Conservation (phyloP, 78 protist species). For the Dictyostelium brefeldianum region DNA sequence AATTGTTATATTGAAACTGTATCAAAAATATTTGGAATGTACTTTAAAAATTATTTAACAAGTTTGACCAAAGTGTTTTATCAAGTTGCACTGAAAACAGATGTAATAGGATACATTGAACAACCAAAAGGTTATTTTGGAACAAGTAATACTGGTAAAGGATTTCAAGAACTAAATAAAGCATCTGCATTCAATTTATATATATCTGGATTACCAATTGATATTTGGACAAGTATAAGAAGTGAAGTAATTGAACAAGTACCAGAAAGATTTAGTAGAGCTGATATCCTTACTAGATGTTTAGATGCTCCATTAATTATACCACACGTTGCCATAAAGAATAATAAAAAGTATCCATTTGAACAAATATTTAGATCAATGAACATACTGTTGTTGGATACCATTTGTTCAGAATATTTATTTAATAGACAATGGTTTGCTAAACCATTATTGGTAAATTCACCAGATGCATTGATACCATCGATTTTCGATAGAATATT, state of each 20-base stretch:
- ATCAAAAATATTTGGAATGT: conserved; percentile 40
- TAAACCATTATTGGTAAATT: conserved; percentile 37
- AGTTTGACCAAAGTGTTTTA: conserved; percentile 47
- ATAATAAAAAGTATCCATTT: conserved; percentile 65
- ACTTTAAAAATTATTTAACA: conserved; percentile 45
- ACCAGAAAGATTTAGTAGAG: conserved; percentile 41
- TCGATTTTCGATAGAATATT: conserved; percentile 55
- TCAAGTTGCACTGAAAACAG: conserved; percentile 46
- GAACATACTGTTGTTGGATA: conserved; percentile 61
- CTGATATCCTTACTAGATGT: conserved; percentile 39
- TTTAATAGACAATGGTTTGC: conserved; percentile 71
- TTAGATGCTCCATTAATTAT: conserved; percentile 72
- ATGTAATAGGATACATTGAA: conserved; percentile 54
- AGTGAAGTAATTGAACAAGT: conserved; percentile 32
- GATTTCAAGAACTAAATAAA: conserved; percentile 13
- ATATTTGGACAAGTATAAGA: conserved; percentile 73
- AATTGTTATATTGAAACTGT: conserved; percentile 52
- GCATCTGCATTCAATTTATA: conserved; percentile 73
- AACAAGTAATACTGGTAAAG: background rate
- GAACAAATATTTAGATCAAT: conserved; percentile 77
- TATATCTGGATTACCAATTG: conserved; percentile 55
- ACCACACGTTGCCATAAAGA: conserved; percentile 69
- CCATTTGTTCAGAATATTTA: conserved; percentile 56
- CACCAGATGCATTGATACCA: conserved; percentile 20
- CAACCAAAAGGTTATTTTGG: conserved; percentile 53